Conservation (phyloP, 192 early-diverging fungal genomes). For the Coemansia sp. region DNA sequence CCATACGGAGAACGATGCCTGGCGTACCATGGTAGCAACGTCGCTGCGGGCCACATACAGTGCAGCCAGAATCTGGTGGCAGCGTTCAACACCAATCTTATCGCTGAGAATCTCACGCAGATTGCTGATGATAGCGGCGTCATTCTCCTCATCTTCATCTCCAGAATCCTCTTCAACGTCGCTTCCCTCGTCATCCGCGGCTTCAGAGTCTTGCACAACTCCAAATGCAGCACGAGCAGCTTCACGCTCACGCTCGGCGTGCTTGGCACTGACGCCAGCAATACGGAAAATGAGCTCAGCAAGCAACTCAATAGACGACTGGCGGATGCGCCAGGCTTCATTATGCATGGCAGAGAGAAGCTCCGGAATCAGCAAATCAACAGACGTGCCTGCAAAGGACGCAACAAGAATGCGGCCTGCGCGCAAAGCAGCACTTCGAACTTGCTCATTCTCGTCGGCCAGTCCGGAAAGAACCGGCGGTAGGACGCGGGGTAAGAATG, state of each 20-base stretch:
- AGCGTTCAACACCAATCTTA: slow-evolving; percentile 83
- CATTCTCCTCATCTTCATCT: slow-evolving; percentile 37
- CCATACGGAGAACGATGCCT: slow-evolving; percentile 89
- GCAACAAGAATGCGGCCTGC: slow-evolving; percentile 91
- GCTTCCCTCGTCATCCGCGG: slow-evolving; percentile 58
- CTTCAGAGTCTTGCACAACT: slow-evolving; percentile 32
- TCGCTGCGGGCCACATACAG: slow-evolving; percentile 93
- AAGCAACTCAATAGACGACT: slow-evolving; percentile 89
- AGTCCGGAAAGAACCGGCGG: slow-evolving; percentile 86
- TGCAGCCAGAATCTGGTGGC: slow-evolving; percentile 80
- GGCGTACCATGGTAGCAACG: slow-evolving; percentile 75
- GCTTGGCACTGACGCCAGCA: slow-evolving; percentile 75
- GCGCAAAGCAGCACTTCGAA: slow-evolving; percentile 87
- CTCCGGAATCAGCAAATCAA: slow-evolving; percentile 88
- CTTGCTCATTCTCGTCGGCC: slow-evolving; percentile 93
- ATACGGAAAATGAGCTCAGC: slow-evolving; percentile 93
- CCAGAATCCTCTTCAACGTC: slow-evolving; percentile 21
- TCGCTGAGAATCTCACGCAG: slow-evolving; percentile 60
- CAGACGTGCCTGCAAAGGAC: slow-evolving; percentile 83
- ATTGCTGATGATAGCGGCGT: slow-evolving; percentile 34
- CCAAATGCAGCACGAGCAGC: slow-evolving; percentile 46
- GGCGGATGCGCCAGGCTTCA: slow-evolving; percentile 94
- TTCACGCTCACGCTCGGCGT: slow-evolving; percentile 53
- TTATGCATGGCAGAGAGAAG: slow-evolving; percentile 87
- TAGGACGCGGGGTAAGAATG: slow-evolving; percentile 84